Evolutionary conservation across 75 land plant genomes (phyloP).

Genomic region (Cryptomeria japonica): DNA sequence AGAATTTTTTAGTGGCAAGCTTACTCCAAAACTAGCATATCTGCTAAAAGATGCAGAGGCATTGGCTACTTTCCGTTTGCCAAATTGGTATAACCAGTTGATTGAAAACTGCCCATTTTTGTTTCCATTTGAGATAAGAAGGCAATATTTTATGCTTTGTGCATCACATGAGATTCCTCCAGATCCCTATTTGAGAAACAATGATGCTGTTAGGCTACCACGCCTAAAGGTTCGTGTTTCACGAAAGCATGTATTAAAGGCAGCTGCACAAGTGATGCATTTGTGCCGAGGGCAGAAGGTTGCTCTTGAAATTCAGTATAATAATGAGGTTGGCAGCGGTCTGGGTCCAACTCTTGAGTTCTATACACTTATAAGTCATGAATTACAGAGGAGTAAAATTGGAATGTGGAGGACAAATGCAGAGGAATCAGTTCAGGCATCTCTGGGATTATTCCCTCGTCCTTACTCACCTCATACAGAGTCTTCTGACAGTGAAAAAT

Average conservation of each 20-base stretch:
- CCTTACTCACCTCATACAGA: conserved; percentile 44
- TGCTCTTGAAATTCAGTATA: conserved; percentile 74
- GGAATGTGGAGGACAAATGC: conserved; percentile 63
- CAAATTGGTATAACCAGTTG: conserved; percentile 48
- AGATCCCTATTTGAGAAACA: conserved; percentile 27
- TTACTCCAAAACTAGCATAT: conserved; percentile 46
- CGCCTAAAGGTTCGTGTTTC: conserved; percentile 75
- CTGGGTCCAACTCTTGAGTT: conserved; percentile 95
- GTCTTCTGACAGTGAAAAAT: conserved; percentile 17
- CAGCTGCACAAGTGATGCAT: conserved; percentile 83
- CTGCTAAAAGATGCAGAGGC: conserved; percentile 49
- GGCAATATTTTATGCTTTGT: conserved; percentile 68
- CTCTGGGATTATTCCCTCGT: conserved; percentile 76
- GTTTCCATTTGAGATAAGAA: conserved; percentile 77
- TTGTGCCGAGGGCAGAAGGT: conserved; percentile 38
- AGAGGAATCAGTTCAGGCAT: conserved; percentile 20
- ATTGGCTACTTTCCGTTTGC: conserved; percentile 40
- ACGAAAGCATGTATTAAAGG: conserved; percentile 59
- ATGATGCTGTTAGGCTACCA: conserved; percentile 30
- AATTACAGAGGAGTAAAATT: conserved; percentile 67
- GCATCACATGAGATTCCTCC: conserved; percentile 40
- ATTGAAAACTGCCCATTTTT: conserved; percentile 48
- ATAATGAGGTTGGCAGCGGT: conserved; percentile 89
- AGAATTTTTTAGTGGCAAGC: conserved; percentile 45
- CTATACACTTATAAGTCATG: conserved; percentile 82